Conservation (phyloP, 2,329 filamentous ascomycete genomes). For the Hortaea sp. region DNA sequence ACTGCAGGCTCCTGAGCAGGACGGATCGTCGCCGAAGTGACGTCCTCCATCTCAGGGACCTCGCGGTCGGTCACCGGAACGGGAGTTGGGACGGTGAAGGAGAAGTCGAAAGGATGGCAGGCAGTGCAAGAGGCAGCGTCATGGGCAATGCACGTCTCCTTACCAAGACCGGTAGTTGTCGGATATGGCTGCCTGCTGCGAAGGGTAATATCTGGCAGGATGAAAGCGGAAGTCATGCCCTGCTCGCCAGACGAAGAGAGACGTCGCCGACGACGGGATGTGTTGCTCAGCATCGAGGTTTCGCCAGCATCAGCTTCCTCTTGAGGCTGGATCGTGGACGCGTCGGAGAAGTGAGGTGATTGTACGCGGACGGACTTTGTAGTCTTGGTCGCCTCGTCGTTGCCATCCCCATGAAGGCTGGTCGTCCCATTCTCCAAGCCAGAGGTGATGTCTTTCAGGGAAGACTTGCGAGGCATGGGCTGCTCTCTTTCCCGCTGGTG, state of each 20-base stretch:
- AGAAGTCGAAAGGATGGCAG: conserved; percentile 30
- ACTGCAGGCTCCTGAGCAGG: conserved; percentile 56
- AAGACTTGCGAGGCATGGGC: conserved; percentile 42
- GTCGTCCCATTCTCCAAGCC: conserved; percentile 25
- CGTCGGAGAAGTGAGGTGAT: conserved; percentile 25
- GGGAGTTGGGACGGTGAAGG: conserved; percentile 33
- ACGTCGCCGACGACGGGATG: conserved; percentile 38
- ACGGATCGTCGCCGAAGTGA: conserved; percentile 50
- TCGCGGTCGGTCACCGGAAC: conserved; percentile 25
- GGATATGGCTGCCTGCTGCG: conserved; percentile 9
- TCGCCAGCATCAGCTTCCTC: conserved; percentile 26
- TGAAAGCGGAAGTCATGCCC: conserved; percentile 50
- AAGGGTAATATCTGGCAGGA: conserved; percentile 53
- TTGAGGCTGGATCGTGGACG: conserved; percentile 20
- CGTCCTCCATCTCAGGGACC: conserved; percentile 28
- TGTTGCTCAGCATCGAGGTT: conserved; percentile 39
- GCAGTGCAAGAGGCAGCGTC: conserved; percentile 47
- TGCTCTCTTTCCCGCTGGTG: conserved; percentile 18
- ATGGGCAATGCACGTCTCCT: conserved; percentile 20
- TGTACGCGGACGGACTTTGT: conserved; percentile 26
- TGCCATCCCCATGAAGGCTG: conserved; percentile 10
- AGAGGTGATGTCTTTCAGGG: conserved; percentile 41
- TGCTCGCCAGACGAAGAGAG: conserved; percentile 33
- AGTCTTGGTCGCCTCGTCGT: conserved; percentile 20
- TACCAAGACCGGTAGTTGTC: conserved; percentile 1